Conservation (phyloP, 2,329 filamentous ascomycete species). For the Botrytis paeoniae region DNA sequence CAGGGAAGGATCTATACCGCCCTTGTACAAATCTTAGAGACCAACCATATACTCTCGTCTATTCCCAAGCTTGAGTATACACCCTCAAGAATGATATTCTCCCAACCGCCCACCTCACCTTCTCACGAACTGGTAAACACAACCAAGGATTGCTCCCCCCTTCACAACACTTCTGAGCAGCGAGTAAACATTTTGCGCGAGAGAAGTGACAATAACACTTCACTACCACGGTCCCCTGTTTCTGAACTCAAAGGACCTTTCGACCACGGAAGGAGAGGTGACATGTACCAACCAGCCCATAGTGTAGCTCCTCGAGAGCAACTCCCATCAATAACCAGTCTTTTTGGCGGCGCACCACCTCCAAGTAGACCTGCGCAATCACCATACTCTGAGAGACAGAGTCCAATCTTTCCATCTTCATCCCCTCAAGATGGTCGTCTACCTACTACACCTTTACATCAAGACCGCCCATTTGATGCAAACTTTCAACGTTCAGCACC, state of each 20-base stretch:
- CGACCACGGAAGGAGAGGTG: constrained; percentile 24
- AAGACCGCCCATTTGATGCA: constrained; percentile 31
- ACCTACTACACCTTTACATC: constrained; percentile 30
- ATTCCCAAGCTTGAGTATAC: constrained; percentile 1
- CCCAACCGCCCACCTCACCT: constrained; percentile 27
- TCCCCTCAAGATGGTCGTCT: constrained; percentile 33
- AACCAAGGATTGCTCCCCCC: constrained; percentile 23
- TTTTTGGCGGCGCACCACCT: constrained; percentile 33
- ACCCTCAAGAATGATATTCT: constrained; percentile 34
- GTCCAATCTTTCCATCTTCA: constrained; percentile 33
- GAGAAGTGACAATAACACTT: constrained; percentile 25
- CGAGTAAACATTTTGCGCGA: constrained; percentile 23
- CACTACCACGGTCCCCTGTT: constrained; percentile 29
- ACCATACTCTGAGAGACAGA: constrained; percentile 36
- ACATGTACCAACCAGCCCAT: constrained; percentile 31
- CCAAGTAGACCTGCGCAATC: constrained; percentile 29
- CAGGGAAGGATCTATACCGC: constrained; percentile 25
- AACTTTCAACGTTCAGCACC: constrained; percentile 32
- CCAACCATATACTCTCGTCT: constrained; percentile 5
- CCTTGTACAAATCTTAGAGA: constrained; percentile 20
- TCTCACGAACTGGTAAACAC: constrained; percentile 27
- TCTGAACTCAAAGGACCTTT: constrained; percentile 22
- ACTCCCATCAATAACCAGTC: constrained; percentile 37
- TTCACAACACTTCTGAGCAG: constrained; percentile 16
- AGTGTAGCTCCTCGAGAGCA: constrained; percentile 32